Evolutionary conservation across 805 yeast genomes (phyloP), one percentile per base, ranked within the genome.

Genomic region (Hanseniaspora lachancei): DNA sequence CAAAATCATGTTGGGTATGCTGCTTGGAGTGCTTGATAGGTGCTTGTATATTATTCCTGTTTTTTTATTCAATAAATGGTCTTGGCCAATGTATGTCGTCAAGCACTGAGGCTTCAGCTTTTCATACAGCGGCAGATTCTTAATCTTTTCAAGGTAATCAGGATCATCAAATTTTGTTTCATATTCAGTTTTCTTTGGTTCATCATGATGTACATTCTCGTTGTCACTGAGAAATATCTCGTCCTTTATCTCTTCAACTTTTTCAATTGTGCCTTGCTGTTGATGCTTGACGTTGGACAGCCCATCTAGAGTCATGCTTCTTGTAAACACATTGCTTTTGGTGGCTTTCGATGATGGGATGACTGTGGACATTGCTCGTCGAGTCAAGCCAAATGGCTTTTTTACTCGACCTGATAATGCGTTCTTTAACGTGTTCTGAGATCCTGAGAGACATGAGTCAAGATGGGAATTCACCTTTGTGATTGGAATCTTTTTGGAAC

Each of bases 1-100:
- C 5, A 93, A 70, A 1, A 93, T 80, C 80, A 93, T 75, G 0
- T 96, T 88, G 0, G 97, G 97, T 8, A 86, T 72, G n/a, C 83
- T 68, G 20, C 76, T 69, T 13, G 38, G 48, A 39, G 76, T 24
- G 5, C 39, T n/a, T 24, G 39, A 74, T 1, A 89, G 73, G 58
- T 85, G 85, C 47, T 81, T 81, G 29, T 80, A 70, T 2, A 91
- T 69, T 2, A 82, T 72, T 0, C 96, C 95, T 8, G 74, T 72
- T 10, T 67, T 62, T 1, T 70, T 68, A 0, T 86, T 84, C 5
- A 91, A 72, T 2, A 93, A 68, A 68, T 89, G 95, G 15, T 73
- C 71, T 68, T 93, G 99, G 0, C 99, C 99, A 24, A 91, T 76
- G 63, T 82, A 89, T 3, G 84, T 86, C 3, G 74, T 74, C 29